Base-by-base conservation (phyloP, 139 green algal genomes). In the Monoraphidium neglectum region DNA sequence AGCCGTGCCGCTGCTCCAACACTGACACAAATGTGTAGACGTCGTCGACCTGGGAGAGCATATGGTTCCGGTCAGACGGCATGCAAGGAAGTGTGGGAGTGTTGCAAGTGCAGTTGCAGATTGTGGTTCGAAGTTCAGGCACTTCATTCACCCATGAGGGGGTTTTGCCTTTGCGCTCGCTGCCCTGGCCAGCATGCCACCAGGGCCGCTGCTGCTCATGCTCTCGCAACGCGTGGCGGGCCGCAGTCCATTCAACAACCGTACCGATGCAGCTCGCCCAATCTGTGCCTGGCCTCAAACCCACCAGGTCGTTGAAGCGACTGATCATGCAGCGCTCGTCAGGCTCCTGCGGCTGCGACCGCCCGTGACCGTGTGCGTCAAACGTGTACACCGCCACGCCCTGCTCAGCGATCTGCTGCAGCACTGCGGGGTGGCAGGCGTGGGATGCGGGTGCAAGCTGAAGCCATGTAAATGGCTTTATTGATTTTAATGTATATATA, bases 301-400 rank as follows among this genome's bases (percentile, higher is more conserved):
- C 57, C 30, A 85, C 83, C 74, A 88, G 49, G 73, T 88, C 26
- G 2, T 30, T 49, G 43, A 81, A 86, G 23, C 21, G 65, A 18
- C 68, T 57, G 26, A 88, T 69, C 6, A 78, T 35, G 21, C 56
- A 49, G 0, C 82, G 57, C 15, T 62, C 23, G 8, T 53, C 8
- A 3, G 23, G 2, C 2, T 49, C 72, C 16, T 40, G 53, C 24
- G 85, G 85, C 38, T 86, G 79, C 18, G 76, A 85, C 12, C 56
- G 54, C 38, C 85, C 85, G 61, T 90, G 85, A 2, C 72, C 82
- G 54, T 86, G 72, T 4, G 77, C 82, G 30, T 90, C 85, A 66
- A 73, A 87, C 0, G 69, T 72, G 37, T 80, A 77, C 26, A 90
- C 85, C 4, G 70, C 79, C 2, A 87, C 60, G n/a, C 82, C 85